phyloP scores from a whole-genome alignment of 2,329 filamentous ascomycete species.

The Trichophaea hybrida region DNA sequence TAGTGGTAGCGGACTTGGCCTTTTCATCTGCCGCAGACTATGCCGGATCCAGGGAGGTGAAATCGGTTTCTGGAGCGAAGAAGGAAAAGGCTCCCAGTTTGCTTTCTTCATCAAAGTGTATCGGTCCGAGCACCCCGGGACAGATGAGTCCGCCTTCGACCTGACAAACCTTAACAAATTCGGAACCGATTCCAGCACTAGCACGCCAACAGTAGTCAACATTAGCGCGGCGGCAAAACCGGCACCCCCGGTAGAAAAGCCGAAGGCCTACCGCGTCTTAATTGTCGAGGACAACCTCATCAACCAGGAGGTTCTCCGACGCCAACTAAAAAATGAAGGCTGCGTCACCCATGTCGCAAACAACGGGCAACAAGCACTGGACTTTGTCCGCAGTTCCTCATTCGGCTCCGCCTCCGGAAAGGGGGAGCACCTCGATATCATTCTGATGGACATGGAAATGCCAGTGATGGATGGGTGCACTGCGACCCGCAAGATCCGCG shows the following conservation, averaged over 20 bases:
- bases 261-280: conserved; percentile 38
- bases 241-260: not conserved
- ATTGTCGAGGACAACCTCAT: conserved; percentile 69
- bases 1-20: conserved; percentile 52
- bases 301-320: conserved; percentile 46
- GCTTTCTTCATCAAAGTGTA: conserved; percentile 61
- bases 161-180: no score
- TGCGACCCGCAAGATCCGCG: conserved; percentile 68
- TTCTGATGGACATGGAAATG: conserved; percentile 96
- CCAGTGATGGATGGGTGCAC: conserved; percentile 81
- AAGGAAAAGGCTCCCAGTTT: conserved; percentile 58
- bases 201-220: not conserved
- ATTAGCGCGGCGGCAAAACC: not conserved
- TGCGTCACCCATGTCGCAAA: conserved; percentile 74
- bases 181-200: not conserved
- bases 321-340: conserved; percentile 34
- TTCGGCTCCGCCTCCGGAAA: conserved; percentile 30
- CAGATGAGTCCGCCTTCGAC: not conserved
- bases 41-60: conserved; percentile 66
- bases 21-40: conserved; percentile 64
- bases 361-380: conserved; percentile 74
- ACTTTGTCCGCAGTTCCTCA: conserved; percentile 72
- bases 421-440: conserved; percentile 37
- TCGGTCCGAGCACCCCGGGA: conserved; percentile 36
- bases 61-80: conserved; percentile 54